Evolutionary conservation across 2,329 filamentous ascomycete species (phyloP).

Genomic region (Aureobasidium uvarum): DNA sequence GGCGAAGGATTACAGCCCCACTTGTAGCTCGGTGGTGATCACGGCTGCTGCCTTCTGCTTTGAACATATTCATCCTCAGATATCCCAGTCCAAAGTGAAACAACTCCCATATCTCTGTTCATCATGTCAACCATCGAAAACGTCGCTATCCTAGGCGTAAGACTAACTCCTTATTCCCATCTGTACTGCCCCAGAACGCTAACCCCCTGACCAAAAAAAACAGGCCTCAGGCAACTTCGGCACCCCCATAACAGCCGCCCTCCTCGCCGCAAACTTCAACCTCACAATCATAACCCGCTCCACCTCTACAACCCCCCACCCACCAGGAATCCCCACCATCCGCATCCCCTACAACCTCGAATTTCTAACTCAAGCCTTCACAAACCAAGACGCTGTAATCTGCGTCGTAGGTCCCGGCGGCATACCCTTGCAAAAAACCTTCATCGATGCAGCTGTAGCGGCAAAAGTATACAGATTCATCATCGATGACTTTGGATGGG

Average conservation of each 20-base stretch:
- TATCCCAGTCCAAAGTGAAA: too few species aligned
- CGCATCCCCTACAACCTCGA: slow-evolving; percentile 48
- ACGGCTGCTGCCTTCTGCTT: not conserved
- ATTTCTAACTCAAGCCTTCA: slow-evolving; percentile 44
- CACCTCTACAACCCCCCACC: slow-evolving; percentile 42
- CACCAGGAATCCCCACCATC: slow-evolving; percentile 30
- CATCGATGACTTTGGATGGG: slow-evolving; percentile 36
- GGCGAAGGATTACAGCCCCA: slow-evolving; percentile 9
- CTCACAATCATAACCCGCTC: slow-evolving; percentile 54
- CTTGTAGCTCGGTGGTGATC: not conserved
- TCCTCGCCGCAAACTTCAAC: slow-evolving; percentile 42
- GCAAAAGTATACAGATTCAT: slow-evolving; percentile 31
- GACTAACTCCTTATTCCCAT: too few species aligned
- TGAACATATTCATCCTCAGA: too few species aligned
- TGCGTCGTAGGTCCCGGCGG: slow-evolving; percentile 28
- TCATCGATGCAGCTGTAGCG: slow-evolving; percentile 29
- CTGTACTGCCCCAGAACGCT: too few species aligned
- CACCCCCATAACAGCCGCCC: slow-evolving; percentile 29
- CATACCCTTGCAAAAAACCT: slow-evolving; percentile 24
- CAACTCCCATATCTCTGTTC: not conserved
- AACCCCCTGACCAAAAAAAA: too few species aligned
- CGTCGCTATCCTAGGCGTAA: slow-evolving; percentile 20
- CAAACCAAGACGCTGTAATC: slow-evolving; percentile 30
- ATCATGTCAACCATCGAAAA: slow-evolving; percentile 5
- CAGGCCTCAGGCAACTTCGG: slow-evolving; percentile 31